phyloP scores from a whole-genome alignment of 2,329 filamentous ascomycete species.

The Talaromyces funiculosus region DNA sequence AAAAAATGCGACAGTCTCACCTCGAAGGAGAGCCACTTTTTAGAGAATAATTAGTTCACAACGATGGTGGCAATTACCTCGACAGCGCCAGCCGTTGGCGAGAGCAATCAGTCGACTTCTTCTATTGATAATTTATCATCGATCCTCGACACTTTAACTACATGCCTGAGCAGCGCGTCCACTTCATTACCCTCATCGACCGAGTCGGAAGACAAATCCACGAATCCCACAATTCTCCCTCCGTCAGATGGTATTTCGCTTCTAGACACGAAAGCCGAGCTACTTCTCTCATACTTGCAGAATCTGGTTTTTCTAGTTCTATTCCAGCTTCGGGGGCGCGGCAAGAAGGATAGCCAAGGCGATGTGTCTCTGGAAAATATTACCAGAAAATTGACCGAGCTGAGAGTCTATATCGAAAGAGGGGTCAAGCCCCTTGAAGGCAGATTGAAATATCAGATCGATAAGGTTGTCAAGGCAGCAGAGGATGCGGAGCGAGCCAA shows the following conservation, averaged over 20 bases:
- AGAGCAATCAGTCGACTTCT: background rate
- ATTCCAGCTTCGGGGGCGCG: conserved; percentile 63
- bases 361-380: conserved; percentile 54
- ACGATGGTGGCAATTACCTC: conserved; percentile 3
- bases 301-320: conserved; percentile 86
- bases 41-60: no score
- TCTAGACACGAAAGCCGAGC: conserved; percentile 91
- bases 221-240: conserved; percentile 66
- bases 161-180: conserved; percentile 29
- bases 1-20: background rate
- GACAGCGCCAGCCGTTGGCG: background rate
- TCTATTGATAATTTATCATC: conserved; percentile 18
- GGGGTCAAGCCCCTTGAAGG: conserved; percentile 86
- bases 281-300: conserved; percentile 93
- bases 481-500: conserved; percentile 44
- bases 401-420: conserved; percentile 88
- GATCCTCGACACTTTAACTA: conserved; percentile 30
- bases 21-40: background rate
- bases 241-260: conserved; percentile 85
- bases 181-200: conserved; percentile 28
- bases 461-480: conserved; percentile 84
- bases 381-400: conserved; percentile 79
- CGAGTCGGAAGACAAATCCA: conserved; percentile 28
- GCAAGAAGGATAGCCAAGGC: conserved; percentile 8
- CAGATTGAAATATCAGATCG: conserved; percentile 89